Evolutionary conservation across 768 basidiomycete genomes (phyloP), one percentile per base, ranked within the genome.

Genomic region (Flagelloscypha sp.): DNA sequence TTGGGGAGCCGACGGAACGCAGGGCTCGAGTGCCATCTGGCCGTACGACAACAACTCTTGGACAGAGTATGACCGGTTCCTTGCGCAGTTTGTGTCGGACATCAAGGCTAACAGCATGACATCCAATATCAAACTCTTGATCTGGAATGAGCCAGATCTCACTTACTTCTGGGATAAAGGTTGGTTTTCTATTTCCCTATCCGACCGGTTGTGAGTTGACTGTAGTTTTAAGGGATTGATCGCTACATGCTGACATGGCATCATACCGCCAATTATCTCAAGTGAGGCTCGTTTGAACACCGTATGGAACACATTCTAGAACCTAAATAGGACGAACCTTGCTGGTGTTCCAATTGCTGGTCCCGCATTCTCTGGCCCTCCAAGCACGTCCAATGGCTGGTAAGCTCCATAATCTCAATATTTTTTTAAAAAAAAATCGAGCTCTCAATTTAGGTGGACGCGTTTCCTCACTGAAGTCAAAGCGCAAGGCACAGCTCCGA

Each of bases 91-190:
- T 13, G 43, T 47, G 27, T 18, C 10, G 12, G 45, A 47, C n/a
- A 38, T 49, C 33, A 47, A 49, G 11, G 46, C 45, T 8, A 47
- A 49, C n/a, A 38, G 39, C 42, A 49, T 45, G 35, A 30, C 45
- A 17, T 43, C 39, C 34, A n/a, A n/a, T n/a, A 37, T 49, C 35
- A 46, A 46, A 22, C 28, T 48, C 21, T 35, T 44, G 11, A 46
- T 48, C 11, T 48, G 48, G 48, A 48, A 48, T 37, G 48, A 48
- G 28, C 45, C 48, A 9, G 45, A 48, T 24, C 31, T 45, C 3
- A 35, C 40, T 7, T 8, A 23, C 2, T 48, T 48, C 37, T 48
- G 48, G 48, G 40, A 34, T 22, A 41, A 35, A 23, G 27, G 48
- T 47, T 23, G 40, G 48, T 17, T 4, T n/a, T n/a, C 9, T 28